phyloP scores from a whole-genome alignment of 1,284 basidiomycete genomes.

The Trametes hirsuta region DNA sequence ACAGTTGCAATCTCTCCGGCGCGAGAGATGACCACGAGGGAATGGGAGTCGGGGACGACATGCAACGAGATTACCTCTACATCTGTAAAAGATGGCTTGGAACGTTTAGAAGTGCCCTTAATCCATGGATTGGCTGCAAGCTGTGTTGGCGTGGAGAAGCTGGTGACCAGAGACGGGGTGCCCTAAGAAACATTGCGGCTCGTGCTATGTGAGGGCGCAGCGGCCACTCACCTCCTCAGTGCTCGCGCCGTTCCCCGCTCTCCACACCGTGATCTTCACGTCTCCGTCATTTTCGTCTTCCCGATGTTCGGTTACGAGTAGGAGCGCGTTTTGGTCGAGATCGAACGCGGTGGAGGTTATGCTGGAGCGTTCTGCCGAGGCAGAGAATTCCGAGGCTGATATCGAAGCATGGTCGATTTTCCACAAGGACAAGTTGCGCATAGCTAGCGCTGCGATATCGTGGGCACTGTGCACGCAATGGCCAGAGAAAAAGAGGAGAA shows the following conservation, averaged over 20 bases:
- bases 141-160: constrained; percentile 28
- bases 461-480: no score
- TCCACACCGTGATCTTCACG: constrained; percentile 40
- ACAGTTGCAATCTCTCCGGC: constrained; percentile 81
- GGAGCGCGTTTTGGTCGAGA: constrained; percentile 66
- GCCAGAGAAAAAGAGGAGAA: no score
- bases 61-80: constrained; percentile 34
- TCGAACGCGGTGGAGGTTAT: constrained; percentile 48
- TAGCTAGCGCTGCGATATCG: background rate
- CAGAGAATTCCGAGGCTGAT: background rate
- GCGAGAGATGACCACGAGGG: constrained; percentile 63
- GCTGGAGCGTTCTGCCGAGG: background rate
- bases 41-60: constrained; percentile 30
- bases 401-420: background rate
- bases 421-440: constrained; percentile 3
- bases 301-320: constrained; percentile 58
- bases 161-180: constrained; percentile 25
- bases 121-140: constrained; percentile 32
- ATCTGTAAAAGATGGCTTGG: background rate
- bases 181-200: constrained; percentile 16
- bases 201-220: background rate
- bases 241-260: constrained; percentile 34
- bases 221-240: constrained; percentile 21
- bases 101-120: constrained; percentile 4
- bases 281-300: constrained; percentile 62